Evolutionary conservation across 164 flowering plant genomes (phyloP).

Genomic region (Piper betle): DNA sequence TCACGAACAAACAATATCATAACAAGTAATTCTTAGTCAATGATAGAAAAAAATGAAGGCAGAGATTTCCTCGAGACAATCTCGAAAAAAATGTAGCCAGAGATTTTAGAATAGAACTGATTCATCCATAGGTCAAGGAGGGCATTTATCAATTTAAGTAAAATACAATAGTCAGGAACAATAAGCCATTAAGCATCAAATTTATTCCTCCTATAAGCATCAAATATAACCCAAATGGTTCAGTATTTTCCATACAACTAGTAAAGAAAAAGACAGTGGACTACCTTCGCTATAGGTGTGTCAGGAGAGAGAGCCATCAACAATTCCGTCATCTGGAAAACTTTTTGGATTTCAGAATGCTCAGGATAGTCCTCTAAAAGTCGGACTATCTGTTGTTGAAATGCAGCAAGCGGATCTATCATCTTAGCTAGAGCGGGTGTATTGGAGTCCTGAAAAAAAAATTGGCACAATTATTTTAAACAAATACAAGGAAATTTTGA

Average conservation of each 20-base stretch:
- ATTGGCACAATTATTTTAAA: background rate
- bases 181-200: too few species aligned
- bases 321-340: constrained; percentile 47
- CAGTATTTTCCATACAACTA: too few species aligned
- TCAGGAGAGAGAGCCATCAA: constrained; percentile 50
- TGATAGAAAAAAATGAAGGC: background rate
- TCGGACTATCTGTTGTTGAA: constrained; percentile 24
- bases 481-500: background rate
- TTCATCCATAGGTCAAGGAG: too few species aligned
- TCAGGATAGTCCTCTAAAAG: constrained; percentile 64
- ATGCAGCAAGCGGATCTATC: constrained; percentile 40
- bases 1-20: constrained; percentile 5
- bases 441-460: constrained; percentile 52
- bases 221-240: too few species aligned
- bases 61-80: background rate
- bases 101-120: background rate
- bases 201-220: too few species aligned
- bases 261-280: background rate
- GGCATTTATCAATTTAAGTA: too few species aligned
- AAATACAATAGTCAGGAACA: too few species aligned
- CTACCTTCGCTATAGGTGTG: constrained; percentile 85
- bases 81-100: background rate
- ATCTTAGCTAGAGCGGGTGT: constrained; percentile 45
- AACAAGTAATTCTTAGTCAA: background rate
- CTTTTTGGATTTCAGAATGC: constrained; percentile 55